phyloP scores from a whole-genome alignment of 495 filamentous ascomycete species.

The Trichoderma parareesei region DNA sequence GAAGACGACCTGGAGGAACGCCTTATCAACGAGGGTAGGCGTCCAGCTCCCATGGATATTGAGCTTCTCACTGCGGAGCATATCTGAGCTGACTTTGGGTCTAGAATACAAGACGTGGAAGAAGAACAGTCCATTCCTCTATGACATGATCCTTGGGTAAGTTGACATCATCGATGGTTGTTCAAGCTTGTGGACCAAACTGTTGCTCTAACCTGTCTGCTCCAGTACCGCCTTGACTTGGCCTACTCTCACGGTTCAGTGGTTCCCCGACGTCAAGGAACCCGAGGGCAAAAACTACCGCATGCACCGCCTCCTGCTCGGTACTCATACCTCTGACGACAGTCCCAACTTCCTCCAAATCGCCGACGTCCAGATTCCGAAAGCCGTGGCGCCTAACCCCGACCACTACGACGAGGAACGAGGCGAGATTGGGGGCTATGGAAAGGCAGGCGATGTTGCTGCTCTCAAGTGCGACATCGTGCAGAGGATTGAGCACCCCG shows the following conservation, averaged over 20 bases:
- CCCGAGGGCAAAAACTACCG: slow-evolving; percentile 76
- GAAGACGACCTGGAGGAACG: slow-evolving; percentile 65
- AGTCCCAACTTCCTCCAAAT: slow-evolving; percentile 93
- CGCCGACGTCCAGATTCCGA: slow-evolving; percentile 84
- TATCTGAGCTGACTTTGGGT: slow-evolving; percentile 15
- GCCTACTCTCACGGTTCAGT: slow-evolving; percentile 96
- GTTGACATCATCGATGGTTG: neutral
- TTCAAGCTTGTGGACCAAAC: neutral
- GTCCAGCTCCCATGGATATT: neutral
- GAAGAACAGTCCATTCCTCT: slow-evolving; percentile 97
- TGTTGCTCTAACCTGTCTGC: neutral
- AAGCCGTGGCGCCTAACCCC: slow-evolving; percentile 60
- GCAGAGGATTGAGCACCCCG: slow-evolving; percentile 93
- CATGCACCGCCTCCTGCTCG: slow-evolving; percentile 84
- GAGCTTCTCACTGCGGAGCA: neutral
- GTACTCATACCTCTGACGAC: slow-evolving; percentile 85
- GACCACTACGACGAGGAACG: slow-evolving; percentile 81
- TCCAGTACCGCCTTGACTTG: slow-evolving; percentile 84
- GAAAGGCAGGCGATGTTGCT: slow-evolving; percentile 47
- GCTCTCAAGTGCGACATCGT: slow-evolving; percentile 78
- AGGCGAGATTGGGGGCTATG: slow-evolving; percentile 91
- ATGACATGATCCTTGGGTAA: slow-evolving; percentile 84
- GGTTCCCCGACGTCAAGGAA: slow-evolving; percentile 91
- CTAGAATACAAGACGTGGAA: slow-evolving; percentile 99
- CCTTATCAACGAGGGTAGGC: slow-evolving; percentile 83